Evolutionary conservation across 768 basidiomycete genomes (phyloP), one percentile per base, ranked within the genome.

Genomic region (Serpula lacrymans): DNA sequence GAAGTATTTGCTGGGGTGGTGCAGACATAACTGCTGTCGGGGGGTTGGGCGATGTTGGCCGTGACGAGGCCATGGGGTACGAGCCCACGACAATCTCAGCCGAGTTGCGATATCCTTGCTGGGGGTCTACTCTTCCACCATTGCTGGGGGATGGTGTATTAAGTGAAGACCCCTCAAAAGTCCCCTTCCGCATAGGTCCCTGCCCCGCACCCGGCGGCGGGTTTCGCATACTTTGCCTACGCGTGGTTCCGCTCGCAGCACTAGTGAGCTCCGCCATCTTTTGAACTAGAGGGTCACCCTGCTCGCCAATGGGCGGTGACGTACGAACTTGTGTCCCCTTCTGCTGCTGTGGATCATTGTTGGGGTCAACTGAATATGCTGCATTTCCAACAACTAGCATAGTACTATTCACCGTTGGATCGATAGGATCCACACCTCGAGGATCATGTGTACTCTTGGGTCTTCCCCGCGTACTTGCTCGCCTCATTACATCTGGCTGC

Each of bases 1-100:
- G 41, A 2, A 52, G 39, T 13, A 42, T 37, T 21, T 31, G 37
- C 5, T 63, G 64, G 12, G 78, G 82, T 6, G 87, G 81, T 34
- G 80, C 75, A 77, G 86, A 88, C 56, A 92, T 78, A 6, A 73
- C 84, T 2, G 87, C 78, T n/a, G 71, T 81, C 4, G 84, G 84
- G 4, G 69, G 67, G 55, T 78, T 82, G 2, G 91, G 90, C 1
- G 91, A 89, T 3, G 76, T 51, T 0, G 93, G 75, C 22, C 89
- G 80, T 5, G 88, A 89, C 0, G 70, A 57, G 2, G 69, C 51
- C 7, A 75, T 68, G 0, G 90, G 91, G 48, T 86, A 84, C 0
- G 71, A 59, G 13, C 89, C 90, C n/a, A 93, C 86, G 22, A 93
- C 74, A 28, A 80, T 49, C 43, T 92, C 82, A 0, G 87, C 90